Conservation (phyloP, 23 red algal genomes). For the Pyropia yezoensis region DNA sequence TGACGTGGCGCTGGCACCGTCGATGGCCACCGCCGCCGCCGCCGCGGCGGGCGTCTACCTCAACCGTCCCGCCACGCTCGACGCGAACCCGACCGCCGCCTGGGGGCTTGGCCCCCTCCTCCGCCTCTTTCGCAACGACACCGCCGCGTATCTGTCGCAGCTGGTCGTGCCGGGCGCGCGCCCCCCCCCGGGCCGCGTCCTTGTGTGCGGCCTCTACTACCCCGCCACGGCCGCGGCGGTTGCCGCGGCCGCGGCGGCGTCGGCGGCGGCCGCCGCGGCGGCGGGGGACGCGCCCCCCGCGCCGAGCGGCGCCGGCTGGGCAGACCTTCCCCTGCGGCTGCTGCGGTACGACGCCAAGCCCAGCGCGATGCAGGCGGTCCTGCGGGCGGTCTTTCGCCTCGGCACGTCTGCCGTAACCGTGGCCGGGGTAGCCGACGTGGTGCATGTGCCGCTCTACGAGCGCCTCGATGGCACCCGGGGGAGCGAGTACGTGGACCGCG, state of each 20-base stretch:
- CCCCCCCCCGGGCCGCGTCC: slow-evolving; percentile 13
- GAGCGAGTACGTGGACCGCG: slow-evolving; percentile 35
- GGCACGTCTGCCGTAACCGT: slow-evolving; percentile 4
- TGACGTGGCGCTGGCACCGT: slow-evolving; percentile 44
- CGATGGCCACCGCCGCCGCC: slow-evolving; percentile 12
- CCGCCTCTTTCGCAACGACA: slow-evolving; percentile 20
- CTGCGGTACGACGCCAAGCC: slow-evolving; percentile 29
- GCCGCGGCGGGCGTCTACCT: slow-evolving; percentile 16
- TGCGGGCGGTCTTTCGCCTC: not conserved
- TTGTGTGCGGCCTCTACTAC: slow-evolving; percentile 59
- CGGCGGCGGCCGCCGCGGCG: too few species aligned
- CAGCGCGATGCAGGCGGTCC: slow-evolving; percentile 26
- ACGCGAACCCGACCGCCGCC: not conserved
- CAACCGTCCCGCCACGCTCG: not conserved
- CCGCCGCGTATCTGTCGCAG: slow-evolving; percentile 6
- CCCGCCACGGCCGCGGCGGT: slow-evolving; percentile 4
- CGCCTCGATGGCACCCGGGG: slow-evolving; percentile 33
- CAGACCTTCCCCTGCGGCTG: slow-evolving; percentile 16
- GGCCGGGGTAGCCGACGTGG: slow-evolving; percentile 9
- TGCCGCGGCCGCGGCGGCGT: too few species aligned
- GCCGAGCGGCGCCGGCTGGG: too few species aligned
- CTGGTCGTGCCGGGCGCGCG: slow-evolving; percentile 1
- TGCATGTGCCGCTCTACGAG: slow-evolving; percentile 39
- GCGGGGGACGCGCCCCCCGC: too few species aligned
- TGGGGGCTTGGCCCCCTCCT: slow-evolving; percentile 12